Evolutionary conservation across 2,329 filamentous ascomycete species (phyloP), one percentile per base, ranked within the genome.

Genomic region (Aspergillus fructus): DNA sequence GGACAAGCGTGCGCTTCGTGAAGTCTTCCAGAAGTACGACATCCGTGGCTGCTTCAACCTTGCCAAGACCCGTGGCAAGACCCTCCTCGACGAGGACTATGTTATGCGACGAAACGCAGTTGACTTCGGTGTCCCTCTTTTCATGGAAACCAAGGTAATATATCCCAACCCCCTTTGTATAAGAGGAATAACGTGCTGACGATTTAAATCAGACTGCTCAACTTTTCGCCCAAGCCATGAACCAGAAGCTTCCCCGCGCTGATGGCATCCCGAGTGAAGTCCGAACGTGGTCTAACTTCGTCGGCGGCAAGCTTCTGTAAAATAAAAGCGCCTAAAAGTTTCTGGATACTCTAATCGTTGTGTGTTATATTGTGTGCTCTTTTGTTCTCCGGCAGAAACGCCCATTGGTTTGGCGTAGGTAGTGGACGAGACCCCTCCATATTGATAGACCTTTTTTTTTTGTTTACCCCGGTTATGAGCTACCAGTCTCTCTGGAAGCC

Each of bases 91-190:
- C 72, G 91, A 96, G 71, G 93, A 99, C 81, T 99, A 99, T 70
- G 92, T 99, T 56, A 97, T 97, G 93, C 87, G 94, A 70, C 87
- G 94, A 74, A 99, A 99, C 72, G 94, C 94, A 27, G 94, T 99
- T 56, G 94, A 99, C 79, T 99, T 99, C 75, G 93, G 93, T 67
- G 92, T 97, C 33, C 94, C 94, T 49, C 82, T 99, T 56, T 97
- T 99, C 77, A 97, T 97, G 93, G 93, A 97, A 81, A 91, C 93
- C 54, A 93, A 94, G 88, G 92, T 96, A 81, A 80, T 85, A 30
- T 19, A 41, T 27, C 33, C 7, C 13, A 13, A 3, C 17, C 15
- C 13, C 11, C 11, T 3, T 2, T 39, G 7, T 9, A 24, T 9
- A 5, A 40, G 15, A 2, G 8, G 12, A 15, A 48, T 2, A 23